These are phyloP conservation scores for Halenospora varia DNA, from an alignment of 495 filamentous ascomycete genomes.

Conservation along the genomic window DNA sequence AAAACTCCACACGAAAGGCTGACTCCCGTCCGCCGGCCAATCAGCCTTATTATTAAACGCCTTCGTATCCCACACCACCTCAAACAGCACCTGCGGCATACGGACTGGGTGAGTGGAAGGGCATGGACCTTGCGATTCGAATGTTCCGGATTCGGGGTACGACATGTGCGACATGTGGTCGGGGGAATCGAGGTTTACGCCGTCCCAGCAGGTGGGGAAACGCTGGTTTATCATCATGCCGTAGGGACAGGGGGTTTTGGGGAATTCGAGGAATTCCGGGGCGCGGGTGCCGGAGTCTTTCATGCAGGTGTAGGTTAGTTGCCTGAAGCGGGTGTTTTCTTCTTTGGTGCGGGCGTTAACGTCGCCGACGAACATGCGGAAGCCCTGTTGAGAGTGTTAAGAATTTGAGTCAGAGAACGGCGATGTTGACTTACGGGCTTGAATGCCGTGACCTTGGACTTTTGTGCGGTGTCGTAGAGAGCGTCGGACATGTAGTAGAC, in stretches of 20 bases:
- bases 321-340: background rate
- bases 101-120: conserved; percentile 49
- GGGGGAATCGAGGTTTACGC: conserved; percentile 54
- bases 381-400: conserved; percentile 2
- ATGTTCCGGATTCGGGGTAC: conserved; percentile 40
- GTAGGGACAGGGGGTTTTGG: conserved; percentile 49
- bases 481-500: conserved; percentile 56
- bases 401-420: conserved; percentile 11
- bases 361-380: background rate
- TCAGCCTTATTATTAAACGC: conserved; percentile 44
- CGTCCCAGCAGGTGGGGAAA: conserved; percentile 91
- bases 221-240: conserved; percentile 70
- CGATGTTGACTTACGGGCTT: conserved; percentile 26
- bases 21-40: conserved; percentile 37
- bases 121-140: conserved; percentile 40
- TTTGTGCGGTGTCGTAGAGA: conserved; percentile 5
- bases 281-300: background rate
- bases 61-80: conserved; percentile 54
- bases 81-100: conserved; percentile 54
- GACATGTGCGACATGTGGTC: conserved; percentile 53
- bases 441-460: conserved; percentile 32
- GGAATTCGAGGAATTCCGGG: conserved; percentile 45
- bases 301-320: conserved; percentile 36
- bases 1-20: conserved; percentile 38
- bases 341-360: background rate